Evolutionary conservation across 2,329 filamentous ascomycete genomes (phyloP), one percentile per base, ranked within the genome.

Genomic region (Scytalidium sp.): DNA sequence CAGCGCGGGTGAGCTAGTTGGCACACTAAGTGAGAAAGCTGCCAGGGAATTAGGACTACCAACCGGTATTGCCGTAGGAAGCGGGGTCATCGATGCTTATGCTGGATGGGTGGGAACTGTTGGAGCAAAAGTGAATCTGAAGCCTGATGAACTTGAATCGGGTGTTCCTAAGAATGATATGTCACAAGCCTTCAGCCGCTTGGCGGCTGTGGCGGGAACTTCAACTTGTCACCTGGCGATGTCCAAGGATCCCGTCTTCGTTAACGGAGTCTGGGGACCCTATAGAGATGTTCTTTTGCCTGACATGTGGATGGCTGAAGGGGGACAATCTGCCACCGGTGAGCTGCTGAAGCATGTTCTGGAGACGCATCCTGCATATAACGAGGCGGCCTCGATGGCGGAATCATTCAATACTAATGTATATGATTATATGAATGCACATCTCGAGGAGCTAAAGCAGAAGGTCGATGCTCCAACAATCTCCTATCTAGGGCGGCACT

Each of bases 51-150:
- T 99, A 53, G 93, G 94, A 7, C 79, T 99, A 3, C 87, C 87
- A 4, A 78, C 87, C 19, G 93, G 92, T 36, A 94, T 97, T 59
- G 90, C 94, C 17, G 88, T 99, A 49, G 94, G 94, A 47, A 96
- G 90, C 64, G 92, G 92, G 68, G 94, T 99, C 56, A 99, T 99
- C 64, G 94, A 99, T 67, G 94, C 94, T 17, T 99, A 99, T 64
- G 94, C 94, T 52, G 94, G 94, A 56, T 99, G 94, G 94, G 94
- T 99, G 59, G 94, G 94, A 53, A 97, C 94, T 1, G 94, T 99
- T n/a, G 94, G 94, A 51, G 93, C 94, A 53, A 97, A 97, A 70
- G 90, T 97, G 60, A 81, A 90, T 57, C 80, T 95, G 15, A 77
- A 79, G 39, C 72, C 77, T 50, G 82, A 87, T 49, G 79, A 87